These are phyloP conservation scores for Podila epigama DNA, from an alignment of 192 early-diverging fungal genomes.

Conservation along the genomic window DNA sequence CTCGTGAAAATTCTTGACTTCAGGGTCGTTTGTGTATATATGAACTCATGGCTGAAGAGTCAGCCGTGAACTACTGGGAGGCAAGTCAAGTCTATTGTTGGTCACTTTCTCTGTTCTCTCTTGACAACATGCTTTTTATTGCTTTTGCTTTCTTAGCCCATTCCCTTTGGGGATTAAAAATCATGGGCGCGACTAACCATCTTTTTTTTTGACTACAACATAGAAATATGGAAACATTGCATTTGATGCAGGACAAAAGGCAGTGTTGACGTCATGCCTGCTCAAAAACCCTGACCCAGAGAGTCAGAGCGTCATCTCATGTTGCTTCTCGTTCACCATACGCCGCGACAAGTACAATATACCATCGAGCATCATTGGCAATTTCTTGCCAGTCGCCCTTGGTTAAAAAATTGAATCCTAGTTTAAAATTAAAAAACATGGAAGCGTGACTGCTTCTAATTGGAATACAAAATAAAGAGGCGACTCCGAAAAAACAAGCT, in stretches of 20 bases:
- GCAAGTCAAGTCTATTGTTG: conserved; percentile 21
- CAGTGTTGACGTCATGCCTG: conserved; percentile 92
- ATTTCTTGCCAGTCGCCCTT: conserved; percentile 39
- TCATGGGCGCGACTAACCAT: neutral
- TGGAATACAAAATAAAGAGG: conserved; percentile 1
- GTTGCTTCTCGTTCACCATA: conserved; percentile 97
- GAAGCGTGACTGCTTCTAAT: neutral
- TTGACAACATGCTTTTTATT: neutral
- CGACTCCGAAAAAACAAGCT: too few relatives aligned
- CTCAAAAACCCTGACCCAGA: conserved; percentile 68
- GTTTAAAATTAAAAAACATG: neutral
- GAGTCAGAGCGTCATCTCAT: conserved; percentile 65
- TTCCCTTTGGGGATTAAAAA: neutral
- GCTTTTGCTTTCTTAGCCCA: neutral
- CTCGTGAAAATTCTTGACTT: neutral
- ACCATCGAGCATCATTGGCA: conserved; percentile 35
- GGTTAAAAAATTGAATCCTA: neutral
- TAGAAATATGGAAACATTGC: conserved; percentile 97
- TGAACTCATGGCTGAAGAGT: conserved; percentile 84
- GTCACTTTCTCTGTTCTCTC: neutral
- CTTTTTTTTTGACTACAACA: neutral
- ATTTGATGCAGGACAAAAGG: conserved; percentile 96
- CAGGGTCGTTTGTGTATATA: conserved; percentile 55
- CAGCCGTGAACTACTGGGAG: conserved; percentile 98
- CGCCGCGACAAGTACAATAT: conserved; percentile 95